Conservation (phyloP, 305 asterid genomes). For the Solanum hybrid region DNA sequence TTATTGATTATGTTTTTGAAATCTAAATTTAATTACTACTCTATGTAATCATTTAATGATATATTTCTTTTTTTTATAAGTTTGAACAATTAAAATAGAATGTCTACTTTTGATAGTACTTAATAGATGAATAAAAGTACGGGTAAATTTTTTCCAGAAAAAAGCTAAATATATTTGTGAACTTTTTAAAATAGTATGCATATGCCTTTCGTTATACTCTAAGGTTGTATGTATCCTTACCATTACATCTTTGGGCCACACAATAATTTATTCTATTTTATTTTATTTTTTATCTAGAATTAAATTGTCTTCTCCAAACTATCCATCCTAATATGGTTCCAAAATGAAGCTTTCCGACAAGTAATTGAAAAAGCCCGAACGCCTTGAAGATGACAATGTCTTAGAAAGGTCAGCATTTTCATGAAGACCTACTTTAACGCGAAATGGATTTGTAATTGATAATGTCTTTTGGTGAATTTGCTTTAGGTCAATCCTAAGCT, state of each 20-base stretch:
- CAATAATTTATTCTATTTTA: not conserved
- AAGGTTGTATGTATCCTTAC: not conserved
- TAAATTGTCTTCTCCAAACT: not conserved
- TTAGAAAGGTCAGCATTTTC: not conserved
- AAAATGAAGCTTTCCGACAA: not conserved
- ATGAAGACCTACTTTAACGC: not conserved
- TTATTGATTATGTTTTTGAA: not conserved
- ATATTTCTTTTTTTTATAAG: no score
- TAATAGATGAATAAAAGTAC: not conserved
- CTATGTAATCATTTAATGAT: not conserved
- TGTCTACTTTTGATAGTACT: not conserved
- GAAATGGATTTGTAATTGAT: not conserved
- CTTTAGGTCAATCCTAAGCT: not conserved
- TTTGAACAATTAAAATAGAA: not conserved
- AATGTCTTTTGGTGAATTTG: not conserved
- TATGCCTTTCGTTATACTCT: not conserved
- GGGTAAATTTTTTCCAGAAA: rapidly evolving
- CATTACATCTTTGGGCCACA: not conserved
- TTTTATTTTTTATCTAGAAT: no score
- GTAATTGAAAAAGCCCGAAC: no score
- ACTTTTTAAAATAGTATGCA: no score
- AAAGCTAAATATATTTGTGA: no score
- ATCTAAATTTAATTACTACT: not conserved
- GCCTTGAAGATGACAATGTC: no score
- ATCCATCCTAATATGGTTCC: not conserved